Base-by-base conservation (phyloP, 495 filamentous ascomycete genomes). In the Recurvomyces mirabilis region DNA sequence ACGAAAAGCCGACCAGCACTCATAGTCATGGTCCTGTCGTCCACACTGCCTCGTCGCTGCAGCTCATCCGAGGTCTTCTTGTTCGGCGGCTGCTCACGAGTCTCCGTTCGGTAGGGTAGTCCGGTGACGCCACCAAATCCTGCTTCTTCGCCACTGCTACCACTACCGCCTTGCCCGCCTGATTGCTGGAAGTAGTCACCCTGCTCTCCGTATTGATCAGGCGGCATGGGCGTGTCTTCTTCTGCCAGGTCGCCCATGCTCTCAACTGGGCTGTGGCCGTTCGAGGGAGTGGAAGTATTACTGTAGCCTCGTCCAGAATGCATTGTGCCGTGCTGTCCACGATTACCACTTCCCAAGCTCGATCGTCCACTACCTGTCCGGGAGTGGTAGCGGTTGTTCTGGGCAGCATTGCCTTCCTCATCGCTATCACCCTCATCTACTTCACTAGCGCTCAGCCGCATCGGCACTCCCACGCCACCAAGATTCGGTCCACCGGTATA, bases 401-500 rank as follows among this genome's bases (percentile, higher is more conserved):
- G 38, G 23, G 71, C 67, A 41, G 75, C 73, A 51, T 65, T 67
- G 25, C 63, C 55, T 29, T 85, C 81, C 39, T 94, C 85, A 26
- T 84, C 81, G 13, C 83, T 80, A 34, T 75, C 77, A 28, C 75
- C 77, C 49, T 80, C 86, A 51, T 88, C 87, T 4, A 96, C 81
- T 60, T 99, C 91, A 53, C 81, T 93, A 5, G 93, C 93, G 63
- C 85, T 94, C 44, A 99, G 67, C 33, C 91, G 78, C 49, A 93
- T 77, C 1, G 93, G 93, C 25, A 96, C 87, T 21, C 78, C 84
- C 0, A 73, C 70, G 11, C 74, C 75, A n/a, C 68, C 63, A 43
- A 87, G 71, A 43, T 84, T 86, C 14, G 71, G 79, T 1, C 28
- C 39, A 3, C 82, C 79, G 7, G 73, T 77, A 61, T 86, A 89